Evolutionary conservation across 1,284 basidiomycete genomes (phyloP).

Genomic region (Xerocomus minutiporus): DNA sequence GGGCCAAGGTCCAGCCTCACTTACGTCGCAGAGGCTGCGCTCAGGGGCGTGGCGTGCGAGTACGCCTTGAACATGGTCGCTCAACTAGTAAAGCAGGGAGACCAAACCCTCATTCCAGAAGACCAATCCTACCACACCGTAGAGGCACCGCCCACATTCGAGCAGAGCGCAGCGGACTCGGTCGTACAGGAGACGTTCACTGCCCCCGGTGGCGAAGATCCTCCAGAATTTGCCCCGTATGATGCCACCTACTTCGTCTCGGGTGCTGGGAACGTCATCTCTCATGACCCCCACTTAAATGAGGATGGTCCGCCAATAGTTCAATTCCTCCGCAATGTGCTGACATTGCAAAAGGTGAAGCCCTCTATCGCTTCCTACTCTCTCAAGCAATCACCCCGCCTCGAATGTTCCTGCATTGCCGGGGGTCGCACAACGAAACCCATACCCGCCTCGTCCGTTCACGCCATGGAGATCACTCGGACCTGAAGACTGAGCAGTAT

Average conservation of each 20-base stretch:
- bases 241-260: constrained; percentile 54
- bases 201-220: constrained; percentile 36
- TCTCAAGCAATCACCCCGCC: constrained; percentile 50
- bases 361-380: constrained; percentile 68
- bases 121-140: not conserved
- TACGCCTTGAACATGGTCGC: constrained; percentile 3
- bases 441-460: constrained; percentile 46
- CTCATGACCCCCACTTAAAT: constrained; percentile 69
- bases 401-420: constrained; percentile 45
- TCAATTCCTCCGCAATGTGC: not conserved
- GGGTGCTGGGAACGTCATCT: constrained; percentile 51
- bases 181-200: constrained; percentile 20
- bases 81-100: constrained; percentile 1
- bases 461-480: constrained; percentile 35
- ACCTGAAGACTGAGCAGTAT: constrained; percentile 39
- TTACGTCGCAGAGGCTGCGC: not conserved
- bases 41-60: not conserved
- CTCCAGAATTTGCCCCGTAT: constrained; percentile 61
- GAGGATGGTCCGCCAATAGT: constrained; percentile 48
- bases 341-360: constrained; percentile 49
- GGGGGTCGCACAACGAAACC: constrained; percentile 57
- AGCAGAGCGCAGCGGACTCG: constrained; percentile 26
- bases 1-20: not conserved
- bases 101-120: not conserved
- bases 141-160: constrained; percentile 32